Evolutionary conservation across 108 stramenopile genomes (phyloP).

Genomic region (Craspedostauros australis): DNA sequence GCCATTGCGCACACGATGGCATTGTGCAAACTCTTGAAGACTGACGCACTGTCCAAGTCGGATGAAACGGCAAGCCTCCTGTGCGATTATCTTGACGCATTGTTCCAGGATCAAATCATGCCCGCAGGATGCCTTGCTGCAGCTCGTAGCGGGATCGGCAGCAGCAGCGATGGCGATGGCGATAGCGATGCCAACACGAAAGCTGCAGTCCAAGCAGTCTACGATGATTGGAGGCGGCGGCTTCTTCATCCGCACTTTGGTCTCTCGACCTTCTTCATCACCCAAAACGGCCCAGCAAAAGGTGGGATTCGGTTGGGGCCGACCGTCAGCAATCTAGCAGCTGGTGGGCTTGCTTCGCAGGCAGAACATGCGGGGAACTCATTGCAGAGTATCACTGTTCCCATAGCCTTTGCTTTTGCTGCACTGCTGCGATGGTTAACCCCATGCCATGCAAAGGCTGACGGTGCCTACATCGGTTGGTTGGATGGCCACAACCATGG

Average conservation of each 20-base stretch:
- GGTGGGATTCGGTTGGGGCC: slow-evolving; percentile 81
- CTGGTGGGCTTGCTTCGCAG: slow-evolving; percentile 35
- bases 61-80: slow-evolving; percentile 1
- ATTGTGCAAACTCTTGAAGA: slow-evolving; percentile 17
- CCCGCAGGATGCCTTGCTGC: slow-evolving; percentile 13
- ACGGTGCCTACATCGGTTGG: slow-evolving; percentile 56
- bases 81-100: slow-evolving; percentile 58
- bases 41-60: slow-evolving; percentile 34
- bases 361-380: slow-evolving; percentile 14
- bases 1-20: slow-evolving; percentile 83
- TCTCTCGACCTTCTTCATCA: slow-evolving; percentile 84
- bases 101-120: slow-evolving; percentile 72
- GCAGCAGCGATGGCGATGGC: too few relatives aligned
- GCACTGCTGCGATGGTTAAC: slow-evolving; percentile 78
- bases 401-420: slow-evolving; percentile 80
- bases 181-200: background rate
- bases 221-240: slow-evolving; percentile 75
- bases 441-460: slow-evolving; percentile 19
- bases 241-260: slow-evolving; percentile 83
- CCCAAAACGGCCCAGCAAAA: slow-evolving; percentile 87
- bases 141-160: too few relatives aligned
- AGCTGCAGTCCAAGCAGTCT: slow-evolving; percentile 47
- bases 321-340: too few relatives aligned
- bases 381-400: slow-evolving; percentile 33
- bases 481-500: slow-evolving; percentile 26